Conservation (phyloP, 441 rosid genomes). For the Euphorbia schlechtendalii region DNA sequence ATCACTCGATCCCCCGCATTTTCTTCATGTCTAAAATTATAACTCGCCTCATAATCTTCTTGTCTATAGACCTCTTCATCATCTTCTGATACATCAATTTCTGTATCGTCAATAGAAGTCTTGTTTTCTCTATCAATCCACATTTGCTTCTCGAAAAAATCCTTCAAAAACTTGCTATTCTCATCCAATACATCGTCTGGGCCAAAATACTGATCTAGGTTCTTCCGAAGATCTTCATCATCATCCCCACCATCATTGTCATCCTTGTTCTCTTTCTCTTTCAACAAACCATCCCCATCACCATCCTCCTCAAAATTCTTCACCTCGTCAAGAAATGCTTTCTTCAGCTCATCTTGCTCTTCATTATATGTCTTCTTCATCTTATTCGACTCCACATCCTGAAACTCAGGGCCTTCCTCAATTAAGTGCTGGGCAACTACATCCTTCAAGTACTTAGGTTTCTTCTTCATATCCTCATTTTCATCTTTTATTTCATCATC, state of each 20-base stretch:
- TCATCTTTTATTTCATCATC: slow-evolving; percentile 21
- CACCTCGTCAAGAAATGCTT: slow-evolving; percentile 46
- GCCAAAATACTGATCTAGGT: slow-evolving; percentile 60
- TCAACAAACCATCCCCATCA: slow-evolving; percentile 34
- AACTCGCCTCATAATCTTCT: slow-evolving; percentile 50
- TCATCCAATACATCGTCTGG: slow-evolving; percentile 43
- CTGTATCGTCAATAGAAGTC: slow-evolving; percentile 28
- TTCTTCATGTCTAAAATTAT: slow-evolving; percentile 60
- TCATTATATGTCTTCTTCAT: slow-evolving; percentile 38
- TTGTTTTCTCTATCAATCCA: slow-evolving; percentile 57
- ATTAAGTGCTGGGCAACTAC: slow-evolving; percentile 56
- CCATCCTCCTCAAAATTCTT: slow-evolving; percentile 32
- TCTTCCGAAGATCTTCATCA: slow-evolving; percentile 38
- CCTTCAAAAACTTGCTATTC: slow-evolving; percentile 45
- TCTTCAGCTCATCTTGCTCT: slow-evolving; percentile 56
- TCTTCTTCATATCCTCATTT: slow-evolving; percentile 27
- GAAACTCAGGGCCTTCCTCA: slow-evolving; percentile 52
- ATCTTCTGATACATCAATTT: slow-evolving; percentile 40
- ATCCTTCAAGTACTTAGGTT: slow-evolving; percentile 55
- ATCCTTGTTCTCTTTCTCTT: slow-evolving; percentile 29
- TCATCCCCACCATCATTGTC: slow-evolving; percentile 30
- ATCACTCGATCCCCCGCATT: slow-evolving; percentile 53
- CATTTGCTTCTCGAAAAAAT: slow-evolving; percentile 60
- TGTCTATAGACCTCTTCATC: slow-evolving; percentile 53
- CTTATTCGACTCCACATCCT: slow-evolving; percentile 17